Evolutionary conservation across 148 eudicot genomes (phyloP).

Genomic region (Fagopyrum esculentum): DNA sequence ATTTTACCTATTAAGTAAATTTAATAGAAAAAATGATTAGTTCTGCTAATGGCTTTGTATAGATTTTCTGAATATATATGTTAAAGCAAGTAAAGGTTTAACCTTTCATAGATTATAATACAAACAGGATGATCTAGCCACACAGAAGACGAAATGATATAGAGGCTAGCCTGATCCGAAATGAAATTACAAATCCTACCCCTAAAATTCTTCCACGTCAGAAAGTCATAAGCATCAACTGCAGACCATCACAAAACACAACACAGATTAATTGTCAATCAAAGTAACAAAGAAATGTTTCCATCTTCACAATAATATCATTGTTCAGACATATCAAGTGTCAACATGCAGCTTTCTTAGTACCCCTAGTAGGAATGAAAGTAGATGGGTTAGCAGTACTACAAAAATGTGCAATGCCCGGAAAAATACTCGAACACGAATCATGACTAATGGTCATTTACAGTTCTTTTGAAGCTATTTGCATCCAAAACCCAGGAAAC

Average conservation of each 20-base stretch:
- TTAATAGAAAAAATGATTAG: too few relatives aligned
- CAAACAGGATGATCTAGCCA: too few relatives aligned
- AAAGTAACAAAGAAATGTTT: not conserved
- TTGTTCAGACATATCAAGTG: not conserved
- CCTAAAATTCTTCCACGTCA: too few relatives aligned
- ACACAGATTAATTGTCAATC: not conserved
- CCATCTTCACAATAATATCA: not conserved
- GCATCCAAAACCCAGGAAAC: constrained; percentile 9
- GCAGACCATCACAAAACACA: not conserved
- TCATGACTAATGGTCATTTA: constrained; percentile 6
- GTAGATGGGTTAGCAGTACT: not conserved
- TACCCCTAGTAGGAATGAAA: not conserved
- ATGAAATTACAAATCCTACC: too few relatives aligned
- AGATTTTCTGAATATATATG: too few relatives aligned
- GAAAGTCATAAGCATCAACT: too few relatives aligned
- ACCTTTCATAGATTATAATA: too few relatives aligned
- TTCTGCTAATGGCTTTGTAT: too few relatives aligned
- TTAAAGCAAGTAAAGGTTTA: too few relatives aligned
- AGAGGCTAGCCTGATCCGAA: too few relatives aligned
- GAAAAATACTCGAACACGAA: not conserved
- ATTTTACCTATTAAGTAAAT: too few relatives aligned
- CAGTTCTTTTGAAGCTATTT: constrained; percentile 3
- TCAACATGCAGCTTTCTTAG: constrained; percentile 9
- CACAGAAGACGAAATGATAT: too few relatives aligned
- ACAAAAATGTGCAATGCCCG: not conserved